Conservation (phyloP, 805 yeast genomes). For the Geotrichum ghanense region DNA sequence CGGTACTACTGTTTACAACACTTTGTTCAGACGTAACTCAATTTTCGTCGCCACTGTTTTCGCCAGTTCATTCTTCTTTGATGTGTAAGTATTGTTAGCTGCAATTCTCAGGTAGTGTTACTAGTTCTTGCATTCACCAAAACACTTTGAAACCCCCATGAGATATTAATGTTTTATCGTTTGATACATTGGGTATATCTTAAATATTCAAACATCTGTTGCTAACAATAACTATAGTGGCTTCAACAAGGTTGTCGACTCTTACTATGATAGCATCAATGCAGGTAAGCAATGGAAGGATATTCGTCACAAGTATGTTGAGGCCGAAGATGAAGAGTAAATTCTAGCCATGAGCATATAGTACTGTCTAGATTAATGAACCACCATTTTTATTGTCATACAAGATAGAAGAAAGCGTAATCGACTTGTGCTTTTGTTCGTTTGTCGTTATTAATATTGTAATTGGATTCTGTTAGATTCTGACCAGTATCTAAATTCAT, state of each 20-base stretch:
- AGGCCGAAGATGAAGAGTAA: constrained; percentile 7
- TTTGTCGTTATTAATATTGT: too few species aligned
- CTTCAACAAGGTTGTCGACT: constrained; percentile 23
- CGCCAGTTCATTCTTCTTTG: constrained; percentile 73
- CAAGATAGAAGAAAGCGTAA: too few species aligned
- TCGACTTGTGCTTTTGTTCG: too few species aligned
- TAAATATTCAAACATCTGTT: constrained; percentile 13
- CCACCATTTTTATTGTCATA: too few species aligned
- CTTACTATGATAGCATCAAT: constrained; percentile 7
- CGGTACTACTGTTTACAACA: constrained; percentile 46
- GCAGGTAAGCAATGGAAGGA: constrained; percentile 22
- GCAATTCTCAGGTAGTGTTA: not conserved
- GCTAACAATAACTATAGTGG: constrained; percentile 27
- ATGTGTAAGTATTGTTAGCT: constrained; percentile 18
- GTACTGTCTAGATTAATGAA: not conserved
- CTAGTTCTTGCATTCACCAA: not conserved
- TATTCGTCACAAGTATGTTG: constrained; percentile 17
- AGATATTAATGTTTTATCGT: too few species aligned
- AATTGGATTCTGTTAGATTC: too few species aligned
- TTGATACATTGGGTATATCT: not conserved
- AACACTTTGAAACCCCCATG: not conserved
- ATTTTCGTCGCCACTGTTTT: constrained; percentile 74
- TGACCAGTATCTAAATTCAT: too few species aligned
- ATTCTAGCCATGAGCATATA: not conserved
- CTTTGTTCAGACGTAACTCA: constrained; percentile 81